Evolutionary conservation across 345 rosid species (phyloP), one percentile per base, ranked within the genome.

Genomic region (Geranium rotundifolium): DNA sequence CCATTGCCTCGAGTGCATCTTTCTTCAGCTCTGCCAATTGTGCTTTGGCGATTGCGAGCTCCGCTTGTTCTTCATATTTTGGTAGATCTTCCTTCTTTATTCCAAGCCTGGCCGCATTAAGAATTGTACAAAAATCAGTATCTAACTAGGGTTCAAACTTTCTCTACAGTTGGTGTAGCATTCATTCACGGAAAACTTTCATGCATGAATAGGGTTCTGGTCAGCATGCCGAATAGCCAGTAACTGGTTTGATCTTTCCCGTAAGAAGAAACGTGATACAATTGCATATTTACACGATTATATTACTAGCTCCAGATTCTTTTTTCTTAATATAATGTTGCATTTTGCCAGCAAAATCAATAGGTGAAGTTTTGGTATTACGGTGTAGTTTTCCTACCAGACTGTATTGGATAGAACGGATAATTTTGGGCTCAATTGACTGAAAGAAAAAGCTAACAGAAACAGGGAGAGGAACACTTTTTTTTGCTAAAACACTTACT

Each of bases 1-100:
- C 96, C 97, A 95, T 90, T 20, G 89, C 96, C 72, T 95, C 99
- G 60, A 83, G 46, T 54, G 96, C 95, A 64, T 88, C 90, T 71
- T 90, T 86, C 82, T 88, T 90, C 74, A 90, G 79, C 62, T 95
- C 96, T 76, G 81, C 93, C 73, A 95, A 59, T 61, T 90, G 95
- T 57, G 95, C 91, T 63, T 90, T 86, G 54, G 99, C 85, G 62
- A 90, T 76, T 82, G 82, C 87, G 31, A 75, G 82, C 69, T 95
- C 99, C 66, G 88, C 61, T 49, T 82, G 68, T 65, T 90, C 96
- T 73, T 88, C 97, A 60, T 88, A 88, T 72, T 90, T 95, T 1
- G 99, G 96, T 27, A 95, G 85, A 72, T 90, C 93, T 79, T 86
- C 92, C 82, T 69, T 85, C 55, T 65, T 77, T 16, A 95, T 79